Evolutionary conservation across 2,329 filamentous ascomycete species (phyloP).

Genomic region (Epichloe sylvatica): DNA sequence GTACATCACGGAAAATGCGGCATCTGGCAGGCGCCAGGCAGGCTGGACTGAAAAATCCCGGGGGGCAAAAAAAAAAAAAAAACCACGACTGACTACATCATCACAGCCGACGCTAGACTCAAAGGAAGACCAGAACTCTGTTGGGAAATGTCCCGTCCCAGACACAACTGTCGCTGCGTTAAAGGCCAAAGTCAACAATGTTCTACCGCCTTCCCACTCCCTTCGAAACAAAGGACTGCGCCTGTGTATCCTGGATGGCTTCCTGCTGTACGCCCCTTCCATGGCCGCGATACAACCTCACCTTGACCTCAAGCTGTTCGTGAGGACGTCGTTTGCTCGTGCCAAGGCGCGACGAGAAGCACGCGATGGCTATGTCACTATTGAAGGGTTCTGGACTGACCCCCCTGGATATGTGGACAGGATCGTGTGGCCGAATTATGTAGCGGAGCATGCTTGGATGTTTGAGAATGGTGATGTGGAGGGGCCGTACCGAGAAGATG

Average conservation of each 20-base stretch:
- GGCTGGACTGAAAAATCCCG: no score
- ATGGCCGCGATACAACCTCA: slow-evolving; percentile 41
- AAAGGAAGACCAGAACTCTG: slow-evolving; percentile 47
- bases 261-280: slow-evolving; percentile 58
- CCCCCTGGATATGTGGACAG: slow-evolving; percentile 87
- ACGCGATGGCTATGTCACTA: slow-evolving; percentile 62
- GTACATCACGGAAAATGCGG: slow-evolving; percentile 57
- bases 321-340: slow-evolving; percentile 51
- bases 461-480: slow-evolving; percentile 58
- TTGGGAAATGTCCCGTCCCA: slow-evolving; percentile 40
- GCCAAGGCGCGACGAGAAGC: slow-evolving; percentile 54
- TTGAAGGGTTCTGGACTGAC: slow-evolving; percentile 89
- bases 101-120: slow-evolving; percentile 18
- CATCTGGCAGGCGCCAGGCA: no score
- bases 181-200: slow-evolving; percentile 32
- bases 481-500: slow-evolving; percentile 33
- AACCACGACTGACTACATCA: neutral
- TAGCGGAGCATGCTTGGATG: slow-evolving; percentile 65
- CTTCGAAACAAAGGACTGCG: slow-evolving; percentile 19
- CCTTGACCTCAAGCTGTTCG: slow-evolving; percentile 65
- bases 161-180: slow-evolving; percentile 31
- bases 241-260: slow-evolving; percentile 74
- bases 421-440: slow-evolving; percentile 94
- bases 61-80: neutral
- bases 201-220: slow-evolving; percentile 30